These are phyloP conservation scores for Microdochium trichocladiopsis DNA, from an alignment of 2,329 filamentous ascomycete species.

Conservation along the genomic window DNA sequence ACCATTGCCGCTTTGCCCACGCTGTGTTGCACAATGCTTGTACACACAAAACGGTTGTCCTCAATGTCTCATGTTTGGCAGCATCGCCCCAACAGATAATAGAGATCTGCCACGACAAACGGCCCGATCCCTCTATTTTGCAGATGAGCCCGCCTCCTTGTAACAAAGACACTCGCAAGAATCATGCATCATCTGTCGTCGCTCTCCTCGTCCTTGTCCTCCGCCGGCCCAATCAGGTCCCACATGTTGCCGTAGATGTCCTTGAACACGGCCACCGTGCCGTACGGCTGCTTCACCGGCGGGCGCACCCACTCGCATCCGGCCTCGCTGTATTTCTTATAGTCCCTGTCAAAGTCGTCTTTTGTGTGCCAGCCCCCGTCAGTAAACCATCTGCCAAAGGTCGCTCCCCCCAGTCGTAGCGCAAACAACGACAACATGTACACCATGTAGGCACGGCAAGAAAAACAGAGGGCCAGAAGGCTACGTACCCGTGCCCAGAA, in stretches of 20 bases:
- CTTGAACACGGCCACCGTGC: neutral
- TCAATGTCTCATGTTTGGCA: too few relatives aligned
- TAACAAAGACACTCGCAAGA: too few relatives aligned
- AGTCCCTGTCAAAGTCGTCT: neutral
- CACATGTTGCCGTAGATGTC: constrained; percentile 1
- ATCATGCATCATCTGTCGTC: neutral
- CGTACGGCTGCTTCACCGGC: neutral
- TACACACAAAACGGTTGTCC: too few relatives aligned
- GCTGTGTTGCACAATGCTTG: too few relatives aligned
- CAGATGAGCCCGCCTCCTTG: too few relatives aligned
- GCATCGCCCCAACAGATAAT: too few relatives aligned
- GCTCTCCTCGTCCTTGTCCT: neutral
- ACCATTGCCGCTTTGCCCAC: too few relatives aligned
- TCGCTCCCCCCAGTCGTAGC: too few relatives aligned
- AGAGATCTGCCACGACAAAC: too few relatives aligned
- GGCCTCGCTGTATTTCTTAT: neutral
- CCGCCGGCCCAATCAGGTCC: neutral
- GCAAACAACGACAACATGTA: too few relatives aligned
- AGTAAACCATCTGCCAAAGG: neutral
- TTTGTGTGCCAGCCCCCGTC: neutral
- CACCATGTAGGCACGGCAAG: too few relatives aligned
- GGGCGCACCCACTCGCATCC: neutral
- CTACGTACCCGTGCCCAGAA: neutral
- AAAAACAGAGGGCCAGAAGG: neutral
- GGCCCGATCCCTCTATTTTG: too few relatives aligned